Conservation (phyloP, 495 filamentous ascomycete genomes). For the Astrothelium subdiscretum region DNA sequence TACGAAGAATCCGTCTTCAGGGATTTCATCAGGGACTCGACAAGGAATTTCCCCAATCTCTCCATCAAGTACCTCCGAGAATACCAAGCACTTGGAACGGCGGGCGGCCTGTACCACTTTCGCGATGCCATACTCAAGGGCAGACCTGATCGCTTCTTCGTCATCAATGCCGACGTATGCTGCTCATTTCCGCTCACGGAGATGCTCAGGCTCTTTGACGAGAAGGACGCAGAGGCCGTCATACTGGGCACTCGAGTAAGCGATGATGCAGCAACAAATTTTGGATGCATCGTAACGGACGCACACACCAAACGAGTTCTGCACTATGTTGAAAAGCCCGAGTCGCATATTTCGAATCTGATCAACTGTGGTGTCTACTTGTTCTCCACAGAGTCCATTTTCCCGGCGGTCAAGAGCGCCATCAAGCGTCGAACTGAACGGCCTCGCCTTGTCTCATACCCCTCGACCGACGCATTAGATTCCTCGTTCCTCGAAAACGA, state of each 20-base stretch:
- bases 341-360: conserved; percentile 94
- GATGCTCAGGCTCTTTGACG: conserved; percentile 87
- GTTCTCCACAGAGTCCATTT: conserved; percentile 89
- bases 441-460: conserved; percentile 83
- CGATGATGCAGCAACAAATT: conserved; percentile 89
- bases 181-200: conserved; percentile 95
- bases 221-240: conserved; percentile 93
- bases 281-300: conserved; percentile 96
- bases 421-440: conserved; percentile 94
- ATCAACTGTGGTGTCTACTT: conserved; percentile 99
- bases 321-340: conserved; percentile 99
- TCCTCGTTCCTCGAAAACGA: conserved; percentile 62
- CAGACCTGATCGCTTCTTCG: conserved; percentile 86
- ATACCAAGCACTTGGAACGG: conserved; percentile 93
- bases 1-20: conserved; percentile 96
- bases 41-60: conserved; percentile 75
- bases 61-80: conserved; percentile 92
- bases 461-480: conserved; percentile 87
- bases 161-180: conserved; percentile 97
- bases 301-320: conserved; percentile 89
- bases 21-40: conserved; percentile 89
- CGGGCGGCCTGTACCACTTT: conserved; percentile 97
- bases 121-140: conserved; percentile 98
- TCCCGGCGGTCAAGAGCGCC: conserved; percentile 86
- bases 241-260: conserved; percentile 88